Conservation (phyloP, 1,284 basidiomycete species). For the Ceratobasidium papillatum region DNA sequence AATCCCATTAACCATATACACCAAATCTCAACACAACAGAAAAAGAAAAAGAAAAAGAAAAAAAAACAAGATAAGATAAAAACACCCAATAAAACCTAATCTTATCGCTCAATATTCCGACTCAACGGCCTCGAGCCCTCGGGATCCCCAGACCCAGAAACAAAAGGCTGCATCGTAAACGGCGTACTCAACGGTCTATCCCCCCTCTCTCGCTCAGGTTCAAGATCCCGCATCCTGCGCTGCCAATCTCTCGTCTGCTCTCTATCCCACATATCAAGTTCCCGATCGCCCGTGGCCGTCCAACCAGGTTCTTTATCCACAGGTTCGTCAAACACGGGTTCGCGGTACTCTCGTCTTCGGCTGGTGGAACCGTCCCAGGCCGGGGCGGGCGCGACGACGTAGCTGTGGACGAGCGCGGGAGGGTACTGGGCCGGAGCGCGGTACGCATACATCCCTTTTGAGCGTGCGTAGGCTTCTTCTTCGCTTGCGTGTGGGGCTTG, state of each 20-base stretch:
- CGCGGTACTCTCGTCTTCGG: slow-evolving; percentile 6
- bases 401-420: slow-evolving; percentile 31
- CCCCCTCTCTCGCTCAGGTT: slow-evolving; percentile 13
- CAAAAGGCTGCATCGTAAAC: slow-evolving; percentile 33
- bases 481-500: slow-evolving; percentile 24
- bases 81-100: neutral
- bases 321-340: slow-evolving; percentile 6
- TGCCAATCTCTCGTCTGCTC: slow-evolving; percentile 35
- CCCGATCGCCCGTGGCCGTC: slow-evolving; percentile 8
- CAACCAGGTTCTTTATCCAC: slow-evolving; percentile 27
- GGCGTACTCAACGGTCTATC: slow-evolving; percentile 27
- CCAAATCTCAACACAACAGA: neutral
- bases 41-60: neutral
- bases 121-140: slow-evolving; percentile 25
- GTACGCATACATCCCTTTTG: slow-evolving; percentile 20
- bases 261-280: slow-evolving; percentile 28
- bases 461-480: slow-evolving; percentile 29
- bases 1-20: neutral
- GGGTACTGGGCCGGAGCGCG: slow-evolving; percentile 32
- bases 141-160: neutral
- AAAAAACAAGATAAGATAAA: neutral
- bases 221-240: slow-evolving; percentile 18
- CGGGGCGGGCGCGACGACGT: slow-evolving; percentile 26
- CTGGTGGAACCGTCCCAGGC: slow-evolving; percentile 33
- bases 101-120: slow-evolving; percentile 14